phyloP scores from a whole-genome alignment of 179 eudicot species.

The Nepenthes alata region DNA sequence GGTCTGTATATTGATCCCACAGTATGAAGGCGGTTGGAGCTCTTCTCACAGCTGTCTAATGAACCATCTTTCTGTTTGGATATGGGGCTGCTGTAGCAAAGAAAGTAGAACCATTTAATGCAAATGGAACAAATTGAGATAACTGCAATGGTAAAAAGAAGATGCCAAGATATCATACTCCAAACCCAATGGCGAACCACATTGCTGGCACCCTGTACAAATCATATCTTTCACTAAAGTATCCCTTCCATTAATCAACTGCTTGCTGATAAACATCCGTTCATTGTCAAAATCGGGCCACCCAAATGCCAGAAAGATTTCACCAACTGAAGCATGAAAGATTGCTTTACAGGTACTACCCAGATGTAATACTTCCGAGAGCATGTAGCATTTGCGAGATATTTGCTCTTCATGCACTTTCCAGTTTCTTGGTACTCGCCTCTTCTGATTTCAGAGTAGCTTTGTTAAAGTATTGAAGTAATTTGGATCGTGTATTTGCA shows the following conservation, averaged over 20 bases:
- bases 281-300: conserved; percentile 36
- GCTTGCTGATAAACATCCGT: conserved; percentile 55
- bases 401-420: conserved; percentile 40
- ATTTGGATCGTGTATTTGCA: not conserved
- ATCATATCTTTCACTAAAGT: conserved; percentile 57
- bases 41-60: conserved; percentile 40
- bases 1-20: conserved; percentile 56
- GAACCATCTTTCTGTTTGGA: conserved; percentile 21
- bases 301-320: conserved; percentile 45
- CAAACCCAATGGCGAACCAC: conserved; percentile 46
- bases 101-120: not conserved
- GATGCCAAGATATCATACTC: conserved; percentile 14
- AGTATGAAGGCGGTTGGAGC: conserved; percentile 43
- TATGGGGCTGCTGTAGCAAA: conserved; percentile 23
- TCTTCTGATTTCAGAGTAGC: conserved; percentile 3
- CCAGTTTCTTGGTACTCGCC: conserved; percentile 43
- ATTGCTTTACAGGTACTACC: conserved; percentile 30
- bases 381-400: conserved; percentile 30
- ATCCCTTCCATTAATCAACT: conserved; percentile 19
- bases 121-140: not conserved
- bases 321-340: conserved; percentile 63
- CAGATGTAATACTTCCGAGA: conserved; percentile 34
- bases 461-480: too few relatives aligned
- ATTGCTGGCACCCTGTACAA: conserved; percentile 57
- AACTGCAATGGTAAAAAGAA: not conserved